phyloP scores from a whole-genome alignment of 768 basidiomycete species.

The Gelatoporia subvermispora region DNA sequence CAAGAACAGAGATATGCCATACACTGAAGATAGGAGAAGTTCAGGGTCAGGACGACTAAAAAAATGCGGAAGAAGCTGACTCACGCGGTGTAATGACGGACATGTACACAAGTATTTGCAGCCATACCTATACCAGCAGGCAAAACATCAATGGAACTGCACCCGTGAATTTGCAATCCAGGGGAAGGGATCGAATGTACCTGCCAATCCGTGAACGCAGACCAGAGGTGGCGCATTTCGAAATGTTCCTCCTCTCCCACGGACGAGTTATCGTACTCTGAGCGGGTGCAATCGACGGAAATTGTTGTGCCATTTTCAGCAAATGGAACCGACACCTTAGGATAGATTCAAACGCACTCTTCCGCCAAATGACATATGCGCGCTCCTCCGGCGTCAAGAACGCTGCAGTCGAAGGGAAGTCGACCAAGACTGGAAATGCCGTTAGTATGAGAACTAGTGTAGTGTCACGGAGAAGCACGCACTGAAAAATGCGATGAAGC shows the following conservation, averaged over 20 bases:
- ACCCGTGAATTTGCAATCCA: neutral
- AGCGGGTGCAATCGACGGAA: too few species aligned
- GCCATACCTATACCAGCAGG: conserved; percentile 13
- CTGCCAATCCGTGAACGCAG: conserved; percentile 63
- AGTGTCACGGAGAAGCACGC: conserved; percentile 2
- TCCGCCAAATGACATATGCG: conserved; percentile 47
- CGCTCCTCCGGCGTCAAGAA: conserved; percentile 62
- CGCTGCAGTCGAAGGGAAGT: conserved; percentile 53
- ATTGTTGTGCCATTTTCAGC: neutral
- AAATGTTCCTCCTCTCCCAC: conserved; percentile 61
- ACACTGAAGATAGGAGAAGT: conserved; percentile 35
- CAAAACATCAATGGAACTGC: neutral
- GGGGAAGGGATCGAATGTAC: conserved; percentile 23
- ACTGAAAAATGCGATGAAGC: conserved; percentile 48
- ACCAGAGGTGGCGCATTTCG: conserved; percentile 45
- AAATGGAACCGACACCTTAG: neutral
- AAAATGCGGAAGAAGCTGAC: conserved; percentile 20
- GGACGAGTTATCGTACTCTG: conserved; percentile 53
- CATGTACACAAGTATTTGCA: conserved; percentile 56
- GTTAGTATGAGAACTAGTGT: neutral
- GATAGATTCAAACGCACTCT: conserved; percentile 35
- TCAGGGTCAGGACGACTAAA: neutral
- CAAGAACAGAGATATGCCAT: conserved; percentile 66
- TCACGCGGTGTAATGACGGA: conserved; percentile 54
- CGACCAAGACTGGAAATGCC: conserved; percentile 44